Evolutionary conservation across 371 early-diverging fungal genomes (phyloP), one percentile per base, ranked within the genome.

Genomic region (Mortierella sp.): DNA sequence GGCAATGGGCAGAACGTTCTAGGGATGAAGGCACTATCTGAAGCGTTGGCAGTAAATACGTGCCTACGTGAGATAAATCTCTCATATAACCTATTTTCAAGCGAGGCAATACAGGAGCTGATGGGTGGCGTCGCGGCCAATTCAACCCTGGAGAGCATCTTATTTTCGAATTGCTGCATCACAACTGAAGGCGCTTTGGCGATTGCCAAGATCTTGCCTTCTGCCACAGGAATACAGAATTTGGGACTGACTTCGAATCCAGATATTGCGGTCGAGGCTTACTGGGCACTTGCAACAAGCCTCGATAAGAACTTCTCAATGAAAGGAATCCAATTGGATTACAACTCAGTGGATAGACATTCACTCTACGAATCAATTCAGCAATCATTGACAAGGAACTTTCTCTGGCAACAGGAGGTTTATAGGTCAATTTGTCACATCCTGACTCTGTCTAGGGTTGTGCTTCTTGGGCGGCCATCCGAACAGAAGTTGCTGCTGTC

Each of bases 251-350:
- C 68, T 10, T 53, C 67, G 40, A 84, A 84, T 42, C 65, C 67
- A 9, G 74, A 75, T 19, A 83, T 84, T 29, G 71, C 65, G 0
- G 79, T 74, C 3, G 84, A 84, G 17, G 84, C 75, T 2, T 83
- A 84, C 26, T 75, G 75, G 75, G 71, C 66, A 0, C 29, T 84
- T 31, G 79, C 84, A 15, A 51, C 62, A 7, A 61, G 60, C n/a
- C 65, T 84, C 8, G 58, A 66, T 12, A 61, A 71, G 56, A 84
- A 84, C 55, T 70, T 58, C 34, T 70, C 64, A 6, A 64, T 84
- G 66, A 84, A 84, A 66, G 72, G 80, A 2, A 68, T 84, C 9
- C 83, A 79, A 40, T 56, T 84, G 42, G 84, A 84, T 28, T 84
- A 83, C 63, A 83, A 84, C 61, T 78, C 83, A 19, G 79, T 53